phyloP scores from a whole-genome alignment of 495 filamentous ascomycete species.

The Articulospora tetracladia region DNA sequence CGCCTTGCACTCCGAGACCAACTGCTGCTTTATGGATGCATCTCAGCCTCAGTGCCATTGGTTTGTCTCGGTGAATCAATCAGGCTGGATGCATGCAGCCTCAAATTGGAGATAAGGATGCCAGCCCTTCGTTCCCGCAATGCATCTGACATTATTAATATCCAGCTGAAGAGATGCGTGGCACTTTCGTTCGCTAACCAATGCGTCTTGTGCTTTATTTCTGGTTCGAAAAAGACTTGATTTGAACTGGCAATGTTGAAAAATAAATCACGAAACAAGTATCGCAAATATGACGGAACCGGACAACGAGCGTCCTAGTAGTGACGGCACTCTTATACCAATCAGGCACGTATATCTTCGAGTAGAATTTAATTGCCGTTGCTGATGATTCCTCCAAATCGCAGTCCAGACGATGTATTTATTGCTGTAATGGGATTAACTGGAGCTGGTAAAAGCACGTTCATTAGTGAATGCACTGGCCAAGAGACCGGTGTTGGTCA shows the following conservation, averaged over 20 bases:
- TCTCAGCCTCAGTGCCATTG: background rate
- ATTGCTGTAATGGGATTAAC: conserved; percentile 4
- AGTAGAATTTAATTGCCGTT: background rate
- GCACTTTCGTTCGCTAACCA: background rate
- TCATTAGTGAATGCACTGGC: conserved; percentile 1
- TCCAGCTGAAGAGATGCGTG: background rate
- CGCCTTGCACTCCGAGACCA: background rate
- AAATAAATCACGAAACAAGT: background rate
- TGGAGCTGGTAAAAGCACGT: conserved; percentile 5
- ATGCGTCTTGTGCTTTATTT: background rate
- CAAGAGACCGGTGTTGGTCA: conserved; percentile 1
- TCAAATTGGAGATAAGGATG: background rate
- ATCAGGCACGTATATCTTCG: background rate
- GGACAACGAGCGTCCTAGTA: background rate
- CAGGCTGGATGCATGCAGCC: background rate
- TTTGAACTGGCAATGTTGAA: background rate
- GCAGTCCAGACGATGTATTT: conserved; percentile 1
- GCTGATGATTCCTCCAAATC: background rate
- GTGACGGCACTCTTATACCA: background rate
- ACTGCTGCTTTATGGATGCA: background rate
- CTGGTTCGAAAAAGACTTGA: background rate
- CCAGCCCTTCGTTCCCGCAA: background rate
- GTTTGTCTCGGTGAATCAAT: background rate
- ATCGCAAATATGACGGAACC: background rate
- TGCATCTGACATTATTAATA: background rate